Base-by-base conservation (phyloP, 2,329 filamentous ascomycete genomes). In the Sarocladiaceae sp. region DNA sequence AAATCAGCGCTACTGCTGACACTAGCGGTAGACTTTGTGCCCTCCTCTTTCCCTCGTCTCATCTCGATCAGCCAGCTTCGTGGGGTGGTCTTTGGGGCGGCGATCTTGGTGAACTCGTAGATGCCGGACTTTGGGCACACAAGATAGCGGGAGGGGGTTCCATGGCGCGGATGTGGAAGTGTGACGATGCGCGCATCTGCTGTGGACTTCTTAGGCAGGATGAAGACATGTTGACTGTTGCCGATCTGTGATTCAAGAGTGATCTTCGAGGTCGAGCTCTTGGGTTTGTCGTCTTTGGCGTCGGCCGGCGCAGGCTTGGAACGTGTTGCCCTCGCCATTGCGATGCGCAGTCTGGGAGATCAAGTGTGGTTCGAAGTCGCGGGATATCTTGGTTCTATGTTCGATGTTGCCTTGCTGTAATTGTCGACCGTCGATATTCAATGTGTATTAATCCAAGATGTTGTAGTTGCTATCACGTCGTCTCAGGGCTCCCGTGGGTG, bases 41-140 rank as follows among this genome's bases (percentile, higher is more conserved):
- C 19, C 9, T 53, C 48, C 10, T 58, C 50, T 6, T 53, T 49
- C 3, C 33, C 16, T 23, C 47, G 27, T 16, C 50, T 43, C 3
- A 53, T 55, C 45, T 76, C 69, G 41, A 85, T 66, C 23, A 85
- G 62, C 80, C 80, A 85, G 55, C 80, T 84, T 44, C 74, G 68
- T 3, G 80, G 79, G 1, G 63, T 67, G 4, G 69, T 63, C 44
- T 70, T 73, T 9, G 76, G 73, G 1, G 72, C 68, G 2, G 71
- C 60, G 49, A 83, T 68, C 52, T 66, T 73, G 27, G 72, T 83
- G 56, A 85, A 81, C 54, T 85, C 82, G 65, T 79, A 81, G 48
- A 84, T 71, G 45, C 80, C 81, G 1, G 70, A 72, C 42, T 76
- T 61, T 3, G 79, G 78, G 51, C 81, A 83, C 24, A 79, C 68